These are phyloP conservation scores for Ophiostoma novo-ulmi DNA, from an alignment of 2,329 filamentous ascomycete species.

Conservation along the genomic window DNA sequence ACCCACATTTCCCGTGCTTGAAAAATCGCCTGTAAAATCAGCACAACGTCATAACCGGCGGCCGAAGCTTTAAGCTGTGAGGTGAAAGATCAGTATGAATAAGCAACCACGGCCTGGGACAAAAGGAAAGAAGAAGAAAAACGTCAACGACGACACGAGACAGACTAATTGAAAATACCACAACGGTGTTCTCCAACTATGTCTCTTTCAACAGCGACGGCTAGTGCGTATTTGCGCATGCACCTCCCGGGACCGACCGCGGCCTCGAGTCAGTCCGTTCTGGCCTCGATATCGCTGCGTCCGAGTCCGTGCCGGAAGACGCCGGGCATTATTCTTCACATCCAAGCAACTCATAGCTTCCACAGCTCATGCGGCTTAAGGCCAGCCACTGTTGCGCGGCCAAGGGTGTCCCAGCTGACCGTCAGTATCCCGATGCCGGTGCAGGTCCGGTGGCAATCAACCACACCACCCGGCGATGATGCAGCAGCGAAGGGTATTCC, in stretches of 20 bases:
- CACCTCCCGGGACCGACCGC: background rate
- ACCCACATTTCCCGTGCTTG: background rate
- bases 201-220: background rate
- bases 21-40: background rate
- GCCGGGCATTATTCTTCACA: background rate
- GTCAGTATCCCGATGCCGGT: background rate
- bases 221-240: constrained; percentile 3
- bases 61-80: background rate
- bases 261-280: background rate
- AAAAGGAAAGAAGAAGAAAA: background rate
- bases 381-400: background rate
- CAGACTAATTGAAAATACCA: background rate
- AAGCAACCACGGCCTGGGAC: background rate
- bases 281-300: background rate
- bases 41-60: background rate
- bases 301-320: constrained; percentile 1
- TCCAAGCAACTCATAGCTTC: constrained; percentile 3
- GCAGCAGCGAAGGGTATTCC: constrained; percentile 3
- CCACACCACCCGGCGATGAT: constrained; percentile 8
- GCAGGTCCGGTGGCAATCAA: constrained; percentile 13
- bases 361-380: background rate
- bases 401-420: background rate
- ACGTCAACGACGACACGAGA: background rate
- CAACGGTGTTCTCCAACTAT: background rate
- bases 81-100: background rate